Evolutionary conservation across 1,284 basidiomycete genomes (phyloP), one percentile per base, ranked within the genome.

Genomic region (Trametes sp.): DNA sequence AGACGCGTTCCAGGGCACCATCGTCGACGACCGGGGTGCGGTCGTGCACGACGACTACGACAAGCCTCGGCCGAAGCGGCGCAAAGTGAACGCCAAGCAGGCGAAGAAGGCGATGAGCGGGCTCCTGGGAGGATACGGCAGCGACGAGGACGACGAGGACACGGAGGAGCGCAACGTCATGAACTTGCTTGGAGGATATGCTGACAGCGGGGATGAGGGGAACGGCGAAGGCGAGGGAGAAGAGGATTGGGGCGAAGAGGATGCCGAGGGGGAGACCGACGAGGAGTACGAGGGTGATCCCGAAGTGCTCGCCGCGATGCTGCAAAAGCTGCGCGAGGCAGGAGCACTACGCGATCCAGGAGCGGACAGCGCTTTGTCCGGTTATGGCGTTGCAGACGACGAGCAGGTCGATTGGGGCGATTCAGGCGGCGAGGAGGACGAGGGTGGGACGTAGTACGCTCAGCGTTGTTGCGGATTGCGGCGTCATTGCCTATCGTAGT

Each of bases 101-200:
- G 87, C 84, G 7, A 82, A 80, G 69, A 80, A 81, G 63, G 81
- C 84, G 4, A 86, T 93, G 26, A 77, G 72, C 6, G 85, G 82
- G 19, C 74, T 93, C 55, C 63, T 93, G 10, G 86, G 84, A 19
- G 87, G 77, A 0, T 93, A 94, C 72, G 88, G 85, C 31, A 93
- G 88, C 68, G 87, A 80, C 26, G 81, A 81, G 33, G 79, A 76
- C 10, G 78, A 74, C 21, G 73, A 75, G 11, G 75, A 74, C 21
- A 73, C 62, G 41, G 69, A 66, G 56, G 69, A 73, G 21, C 67
- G 66, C 51, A 80, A 76, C 60, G 83, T 79, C 19, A 68, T 90
- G 61, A 77, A 77, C 13, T 71, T 81, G 58, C 69, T 89, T 14
- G 85, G 80, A 10, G 81, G 79, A 23, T 90, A 90, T 73, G 80